phyloP scores from a whole-genome alignment of 2,329 filamentous ascomycete genomes.

The Pseudocercospora ulei region DNA sequence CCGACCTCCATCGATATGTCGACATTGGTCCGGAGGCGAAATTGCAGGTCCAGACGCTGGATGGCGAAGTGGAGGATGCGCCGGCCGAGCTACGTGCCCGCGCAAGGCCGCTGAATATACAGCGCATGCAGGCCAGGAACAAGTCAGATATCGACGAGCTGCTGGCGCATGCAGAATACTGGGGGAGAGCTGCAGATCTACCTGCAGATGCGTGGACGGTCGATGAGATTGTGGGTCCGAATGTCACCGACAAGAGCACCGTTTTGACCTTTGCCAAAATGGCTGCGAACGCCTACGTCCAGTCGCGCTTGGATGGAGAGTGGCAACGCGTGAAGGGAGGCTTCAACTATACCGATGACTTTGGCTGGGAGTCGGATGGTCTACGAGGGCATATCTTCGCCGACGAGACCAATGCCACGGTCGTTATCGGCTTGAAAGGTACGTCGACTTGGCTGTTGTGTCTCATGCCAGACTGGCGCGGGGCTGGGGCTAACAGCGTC shows the following conservation, averaged over 20 bases:
- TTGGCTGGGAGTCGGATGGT: conserved; percentile 86
- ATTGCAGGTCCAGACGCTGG: conserved; percentile 24
- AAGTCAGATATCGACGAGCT: conserved; percentile 68
- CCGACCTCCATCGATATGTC: conserved; percentile 62
- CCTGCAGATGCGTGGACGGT: conserved; percentile 69
- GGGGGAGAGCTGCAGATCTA: conserved; percentile 57
- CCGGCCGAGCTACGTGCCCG: conserved; percentile 39
- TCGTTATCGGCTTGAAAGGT: conserved; percentile 88
- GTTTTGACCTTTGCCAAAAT: conserved; percentile 77
- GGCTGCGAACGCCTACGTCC: conserved; percentile 80
- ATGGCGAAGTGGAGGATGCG: conserved; percentile 25
- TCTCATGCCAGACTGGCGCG: conserved; percentile 5
- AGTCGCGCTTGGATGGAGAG: conserved; percentile 58
- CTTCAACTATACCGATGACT: conserved; percentile 79
- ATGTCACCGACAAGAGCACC: conserved; percentile 76
- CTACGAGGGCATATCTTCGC: conserved; percentile 86
- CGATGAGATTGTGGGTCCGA: conserved; percentile 67
- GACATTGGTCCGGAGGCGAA: conserved; percentile 57
- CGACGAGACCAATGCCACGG: conserved; percentile 72
- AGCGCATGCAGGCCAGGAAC: conserved; percentile 70
- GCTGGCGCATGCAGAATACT: conserved; percentile 60
- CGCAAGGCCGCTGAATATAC: conserved; percentile 51
- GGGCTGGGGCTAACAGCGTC: conserved; percentile 6
- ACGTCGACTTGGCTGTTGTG: conserved; percentile 13
- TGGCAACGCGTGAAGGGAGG: conserved; percentile 72